Conservation (phyloP, 768 basidiomycete species). For the Paxillus involutus region DNA sequence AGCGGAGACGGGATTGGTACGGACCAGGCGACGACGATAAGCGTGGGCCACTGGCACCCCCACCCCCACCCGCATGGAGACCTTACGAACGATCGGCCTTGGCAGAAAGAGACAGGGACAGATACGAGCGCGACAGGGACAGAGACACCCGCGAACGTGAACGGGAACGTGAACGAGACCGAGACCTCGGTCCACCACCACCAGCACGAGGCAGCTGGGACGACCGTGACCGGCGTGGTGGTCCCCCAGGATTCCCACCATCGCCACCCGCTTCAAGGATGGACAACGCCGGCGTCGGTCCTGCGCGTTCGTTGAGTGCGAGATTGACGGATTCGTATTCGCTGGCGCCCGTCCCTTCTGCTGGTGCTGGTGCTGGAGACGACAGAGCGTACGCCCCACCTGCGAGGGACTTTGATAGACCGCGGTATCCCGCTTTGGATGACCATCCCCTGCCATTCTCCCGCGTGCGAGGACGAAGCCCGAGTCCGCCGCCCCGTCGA, state of each 20-base stretch:
- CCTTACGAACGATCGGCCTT: conserved; percentile 35
- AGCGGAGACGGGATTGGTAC: conserved; percentile 29
- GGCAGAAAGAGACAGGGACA: conserved; percentile 35
- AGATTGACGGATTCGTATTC: conserved; percentile 28
- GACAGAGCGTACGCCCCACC: conserved; percentile 24
- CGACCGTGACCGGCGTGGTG: conserved; percentile 38
- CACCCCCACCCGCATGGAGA: conserved; percentile 21
- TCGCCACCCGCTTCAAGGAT: conserved; percentile 22
- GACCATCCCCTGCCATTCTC: conserved; percentile 30
- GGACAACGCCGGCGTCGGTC: conserved; percentile 3
- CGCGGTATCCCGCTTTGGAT: conserved; percentile 23
- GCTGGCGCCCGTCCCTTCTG: neutral
- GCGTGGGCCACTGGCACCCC: conserved; percentile 13
- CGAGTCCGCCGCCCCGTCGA: conserved; percentile 37
- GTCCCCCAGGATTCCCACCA: conserved; percentile 16
- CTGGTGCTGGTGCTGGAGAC: conserved; percentile 9
- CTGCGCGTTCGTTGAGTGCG: conserved; percentile 27
- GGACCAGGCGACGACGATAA: conserved; percentile 43
- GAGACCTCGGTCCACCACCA: conserved; percentile 17
- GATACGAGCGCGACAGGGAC: conserved; percentile 38
- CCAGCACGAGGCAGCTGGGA: conserved; percentile 37
- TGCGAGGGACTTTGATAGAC: conserved; percentile 30
- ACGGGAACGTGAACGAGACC: conserved; percentile 34
- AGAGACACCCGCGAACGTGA: conserved; percentile 36
- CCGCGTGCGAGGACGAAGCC: conserved; percentile 47